Percentiles rank a stretch among this genome's conserved stretches.
These are phyloP conservation scores for Penicillium roqueforti DNA, from an alignment of 495 filamentous ascomycete genomes.

Conservation along the genomic window DNA sequence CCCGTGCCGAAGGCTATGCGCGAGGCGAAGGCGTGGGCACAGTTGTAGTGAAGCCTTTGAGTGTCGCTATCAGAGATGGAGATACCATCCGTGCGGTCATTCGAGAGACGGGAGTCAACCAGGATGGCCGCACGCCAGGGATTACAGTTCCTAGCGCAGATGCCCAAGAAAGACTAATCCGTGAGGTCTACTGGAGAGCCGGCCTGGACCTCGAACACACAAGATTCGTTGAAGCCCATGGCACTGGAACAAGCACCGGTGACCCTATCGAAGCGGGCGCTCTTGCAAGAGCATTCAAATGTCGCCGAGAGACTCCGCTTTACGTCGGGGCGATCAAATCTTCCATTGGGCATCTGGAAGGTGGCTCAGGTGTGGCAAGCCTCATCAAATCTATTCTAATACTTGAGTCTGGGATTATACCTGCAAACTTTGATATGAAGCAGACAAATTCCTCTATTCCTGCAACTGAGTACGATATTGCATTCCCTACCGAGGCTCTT, in stretches of 20 bases:
- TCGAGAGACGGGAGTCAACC: conserved; percentile 29
- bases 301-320: conserved; percentile 12
- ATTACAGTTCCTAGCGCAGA: conserved; percentile 39
- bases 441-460: conserved; percentile 32
- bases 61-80: conserved; percentile 35
- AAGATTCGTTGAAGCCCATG: conserved; percentile 47
- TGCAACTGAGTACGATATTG: conserved; percentile 14
- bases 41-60: conserved; percentile 39
- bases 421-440: conserved; percentile 31
- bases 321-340: conserved; percentile 40
- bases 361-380: conserved; percentile 40
- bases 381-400: conserved; percentile 38
- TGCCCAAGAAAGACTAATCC: conserved; percentile 41
- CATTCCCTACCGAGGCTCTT: conserved; percentile 14
- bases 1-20: conserved; percentile 39
- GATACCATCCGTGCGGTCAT: conserved; percentile 44
- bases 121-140: conserved; percentile 52
- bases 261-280: conserved; percentile 52
- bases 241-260: conserved; percentile 44
- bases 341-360: conserved; percentile 46
- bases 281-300: conserved; percentile 34
- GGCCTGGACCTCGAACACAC: conserved; percentile 35
- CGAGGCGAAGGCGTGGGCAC: conserved; percentile 44
- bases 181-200: conserved; percentile 35
- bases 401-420: conserved; percentile 40